Evolutionary conservation across 192 early-diverging fungal genomes (phyloP).

Genomic region (Coemansia sp.): DNA sequence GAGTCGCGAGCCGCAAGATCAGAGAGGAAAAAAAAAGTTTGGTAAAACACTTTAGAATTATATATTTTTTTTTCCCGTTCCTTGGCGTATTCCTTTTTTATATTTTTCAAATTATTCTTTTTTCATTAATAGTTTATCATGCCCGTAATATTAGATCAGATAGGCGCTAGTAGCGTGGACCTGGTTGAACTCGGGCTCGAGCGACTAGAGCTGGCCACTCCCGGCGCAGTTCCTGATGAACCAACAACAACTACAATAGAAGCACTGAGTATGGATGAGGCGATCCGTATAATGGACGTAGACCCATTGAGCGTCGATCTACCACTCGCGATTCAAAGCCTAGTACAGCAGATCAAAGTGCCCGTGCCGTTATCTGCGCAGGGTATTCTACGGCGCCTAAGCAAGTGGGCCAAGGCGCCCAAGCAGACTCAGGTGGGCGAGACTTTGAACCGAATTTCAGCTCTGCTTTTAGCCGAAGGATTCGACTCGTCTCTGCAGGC

Average conservation of each 20-base stretch:
- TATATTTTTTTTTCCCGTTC: neutral
- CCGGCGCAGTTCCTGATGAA: neutral
- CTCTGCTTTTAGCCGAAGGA: constrained; percentile 38
- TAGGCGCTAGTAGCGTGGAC: constrained; percentile 17
- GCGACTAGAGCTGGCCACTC: constrained; percentile 30
- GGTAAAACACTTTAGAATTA: neutral
- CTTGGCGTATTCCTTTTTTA: too few relatives aligned
- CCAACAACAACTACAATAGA: neutral
- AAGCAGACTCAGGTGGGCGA: constrained; percentile 3
- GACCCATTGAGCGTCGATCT: constrained; percentile 55
- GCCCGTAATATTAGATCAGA: constrained; percentile 8
- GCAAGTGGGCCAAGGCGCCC: constrained; percentile 27
- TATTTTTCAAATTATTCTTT: too few relatives aligned
- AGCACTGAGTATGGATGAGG: neutral
- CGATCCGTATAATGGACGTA: constrained; percentile 28
- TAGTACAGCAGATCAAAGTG: constrained; percentile 15
- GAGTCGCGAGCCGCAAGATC: constrained; percentile 2
- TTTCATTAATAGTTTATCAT: neutral
- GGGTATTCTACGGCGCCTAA: constrained; percentile 12
- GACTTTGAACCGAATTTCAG: constrained; percentile 30
- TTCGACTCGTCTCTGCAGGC: neutral
- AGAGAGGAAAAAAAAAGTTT: constrained; percentile 13
- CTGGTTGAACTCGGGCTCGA: constrained; percentile 38
- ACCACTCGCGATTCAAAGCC: constrained; percentile 20
- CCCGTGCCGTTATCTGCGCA: constrained; percentile 6